Evolutionary conservation across 2,329 filamentous ascomycete species (phyloP).

Genomic region (Fusarium newnesense): DNA sequence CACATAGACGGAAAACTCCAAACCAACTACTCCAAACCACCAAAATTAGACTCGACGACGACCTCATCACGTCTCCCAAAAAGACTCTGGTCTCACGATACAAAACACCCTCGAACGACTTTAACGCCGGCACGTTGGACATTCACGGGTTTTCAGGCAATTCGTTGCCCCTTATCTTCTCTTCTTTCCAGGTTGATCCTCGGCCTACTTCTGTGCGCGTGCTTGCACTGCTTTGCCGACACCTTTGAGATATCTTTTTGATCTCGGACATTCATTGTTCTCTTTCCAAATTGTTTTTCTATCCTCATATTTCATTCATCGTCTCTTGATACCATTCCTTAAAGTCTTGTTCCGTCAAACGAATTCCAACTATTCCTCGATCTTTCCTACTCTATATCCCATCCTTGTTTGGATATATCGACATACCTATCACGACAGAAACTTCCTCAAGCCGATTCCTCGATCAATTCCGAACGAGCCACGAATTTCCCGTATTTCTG

Average conservation of each 20-base stretch:
- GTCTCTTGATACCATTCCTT: conserved; percentile 43
- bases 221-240: conserved; percentile 43
- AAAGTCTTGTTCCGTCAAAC: conserved; percentile 22
- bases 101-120: conserved; percentile 27
- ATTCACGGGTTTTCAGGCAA: conserved; percentile 39
- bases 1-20: conserved; percentile 32
- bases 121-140: conserved; percentile 42
- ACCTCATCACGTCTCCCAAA: conserved; percentile 4
- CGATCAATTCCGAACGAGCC: conserved; percentile 31
- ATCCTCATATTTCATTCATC: conserved; percentile 9
- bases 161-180: conserved; percentile 39
- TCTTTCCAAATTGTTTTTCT: conserved; percentile 17
- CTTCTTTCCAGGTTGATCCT: conserved; percentile 66
- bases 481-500: conserved; percentile 40
- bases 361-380: conserved; percentile 25
- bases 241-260: conserved; percentile 33
- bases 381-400: conserved; percentile 14
- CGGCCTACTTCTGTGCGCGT: conserved; percentile 54
- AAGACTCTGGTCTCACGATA: conserved; percentile 18
- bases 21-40: conserved; percentile 15
- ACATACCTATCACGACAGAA: conserved; percentile 33
- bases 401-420: conserved; percentile 26
- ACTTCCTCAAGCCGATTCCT: conserved; percentile 31
- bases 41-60: conserved; percentile 25
- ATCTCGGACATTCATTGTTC: conserved; percentile 35